These are phyloP conservation scores for Polytrichum commune DNA, from an alignment of 225 moss, liverwort and hornwort species.

Conservation along the genomic window DNA sequence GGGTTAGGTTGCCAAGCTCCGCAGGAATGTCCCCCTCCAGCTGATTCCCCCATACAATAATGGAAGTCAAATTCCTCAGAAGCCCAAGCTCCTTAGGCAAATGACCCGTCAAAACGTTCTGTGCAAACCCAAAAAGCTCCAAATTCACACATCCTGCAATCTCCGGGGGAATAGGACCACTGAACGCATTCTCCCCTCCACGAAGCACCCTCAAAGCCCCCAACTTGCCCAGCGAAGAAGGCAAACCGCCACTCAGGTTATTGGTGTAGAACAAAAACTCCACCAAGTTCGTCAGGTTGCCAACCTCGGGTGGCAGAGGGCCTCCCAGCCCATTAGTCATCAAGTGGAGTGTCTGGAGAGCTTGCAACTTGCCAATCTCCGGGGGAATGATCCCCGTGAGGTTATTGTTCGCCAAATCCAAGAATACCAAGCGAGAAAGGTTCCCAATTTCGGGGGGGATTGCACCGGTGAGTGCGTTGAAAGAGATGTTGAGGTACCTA, in stretches of 20 bases:
- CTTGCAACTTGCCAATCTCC: constrained; percentile 23
- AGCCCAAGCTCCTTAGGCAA: constrained; percentile 30
- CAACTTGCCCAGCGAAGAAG: constrained; percentile 31
- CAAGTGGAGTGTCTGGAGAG: constrained; percentile 20
- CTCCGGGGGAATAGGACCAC: constrained; percentile 37
- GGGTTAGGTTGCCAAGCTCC: constrained; percentile 30
- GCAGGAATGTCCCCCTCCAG: constrained; percentile 30
- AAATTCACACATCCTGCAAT: constrained; percentile 29
- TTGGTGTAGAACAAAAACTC: constrained; percentile 42
- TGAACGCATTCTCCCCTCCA: constrained; percentile 31
- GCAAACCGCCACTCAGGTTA: constrained; percentile 30
- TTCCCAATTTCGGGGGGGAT: constrained; percentile 37
- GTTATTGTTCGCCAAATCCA: constrained; percentile 43
- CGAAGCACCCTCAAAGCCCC: constrained; percentile 21
- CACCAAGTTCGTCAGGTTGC: constrained; percentile 18
- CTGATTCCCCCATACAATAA: constrained; percentile 38
- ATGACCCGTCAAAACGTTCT: constrained; percentile 36
- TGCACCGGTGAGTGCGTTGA: constrained; percentile 30
- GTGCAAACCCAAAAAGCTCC: constrained; percentile 37
- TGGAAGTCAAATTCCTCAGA: constrained; percentile 34
- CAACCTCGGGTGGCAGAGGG: constrained; percentile 31
- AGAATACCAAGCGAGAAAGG: constrained; percentile 17
- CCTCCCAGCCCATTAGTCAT: constrained; percentile 38
- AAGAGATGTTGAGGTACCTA: constrained; percentile 42
- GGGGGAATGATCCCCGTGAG: constrained; percentile 34